Conservation (phyloP, 1,284 basidiomycete species). For the Papiliotrema flavescens region DNA sequence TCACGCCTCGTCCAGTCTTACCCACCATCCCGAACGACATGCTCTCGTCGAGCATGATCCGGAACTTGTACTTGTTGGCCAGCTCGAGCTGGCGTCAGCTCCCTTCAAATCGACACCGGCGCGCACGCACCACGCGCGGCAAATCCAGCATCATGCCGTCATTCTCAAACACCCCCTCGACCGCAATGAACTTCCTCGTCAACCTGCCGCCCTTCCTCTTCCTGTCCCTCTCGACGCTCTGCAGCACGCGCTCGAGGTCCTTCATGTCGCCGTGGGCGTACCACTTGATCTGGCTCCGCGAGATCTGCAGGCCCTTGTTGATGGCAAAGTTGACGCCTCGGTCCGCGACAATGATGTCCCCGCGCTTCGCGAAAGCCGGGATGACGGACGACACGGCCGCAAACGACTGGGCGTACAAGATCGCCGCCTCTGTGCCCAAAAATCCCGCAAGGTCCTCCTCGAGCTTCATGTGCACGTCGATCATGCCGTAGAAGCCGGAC, state of each 20-base stretch:
- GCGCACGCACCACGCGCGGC: conserved; percentile 80
- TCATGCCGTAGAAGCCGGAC: conserved; percentile 94
- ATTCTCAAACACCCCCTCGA: conserved; percentile 94
- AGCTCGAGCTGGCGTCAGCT: conserved; percentile 68
- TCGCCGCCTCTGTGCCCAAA: conserved; percentile 79
- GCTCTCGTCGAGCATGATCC: conserved; percentile 90
- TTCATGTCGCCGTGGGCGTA: conserved; percentile 93
- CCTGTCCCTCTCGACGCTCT: conserved; percentile 78
- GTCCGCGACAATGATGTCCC: conserved; percentile 97
- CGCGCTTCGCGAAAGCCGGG: conserved; percentile 95
- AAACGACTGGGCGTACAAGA: conserved; percentile 94
- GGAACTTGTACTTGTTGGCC: conserved; percentile 93
- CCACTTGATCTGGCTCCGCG: conserved; percentile 88
- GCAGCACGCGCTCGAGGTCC: conserved; percentile 82
- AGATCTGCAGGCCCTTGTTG: conserved; percentile 96
- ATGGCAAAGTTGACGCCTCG: conserved; percentile 90
- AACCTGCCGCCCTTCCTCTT: conserved; percentile 76
- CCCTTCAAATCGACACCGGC: conserved; percentile 37
- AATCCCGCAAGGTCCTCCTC: conserved; percentile 89
- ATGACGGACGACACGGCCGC: conserved; percentile 91
- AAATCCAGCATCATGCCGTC: conserved; percentile 89
- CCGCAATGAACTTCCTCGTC: conserved; percentile 91
- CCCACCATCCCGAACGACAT: conserved; percentile 92
- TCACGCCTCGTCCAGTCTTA: conserved; percentile 86
- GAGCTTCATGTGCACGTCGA: conserved; percentile 87